Evolutionary conservation across 495 filamentous ascomycete genomes (phyloP).

Genomic region (Neurospora sp.): DNA sequence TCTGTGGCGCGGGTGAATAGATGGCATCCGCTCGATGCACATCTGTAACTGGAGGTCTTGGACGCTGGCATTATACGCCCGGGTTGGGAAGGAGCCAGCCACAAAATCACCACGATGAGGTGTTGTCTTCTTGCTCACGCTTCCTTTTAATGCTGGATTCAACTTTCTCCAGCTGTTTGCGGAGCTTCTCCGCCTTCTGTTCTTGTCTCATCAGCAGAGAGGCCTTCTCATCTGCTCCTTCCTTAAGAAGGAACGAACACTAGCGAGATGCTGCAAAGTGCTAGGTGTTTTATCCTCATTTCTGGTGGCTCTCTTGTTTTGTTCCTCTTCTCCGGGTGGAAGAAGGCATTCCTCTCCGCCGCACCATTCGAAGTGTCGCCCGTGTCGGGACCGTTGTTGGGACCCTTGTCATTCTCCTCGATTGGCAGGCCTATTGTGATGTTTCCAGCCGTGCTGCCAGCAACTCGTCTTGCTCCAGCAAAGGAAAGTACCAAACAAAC

Average conservation of each 20-base stretch:
- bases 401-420: conserved; percentile 96
- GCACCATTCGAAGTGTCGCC: conserved; percentile 96
- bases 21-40: too few species aligned
- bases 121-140: conserved; percentile 38
- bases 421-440: conserved; percentile 84
- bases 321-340: conserved; percentile 6
- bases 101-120: too few species aligned
- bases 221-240: neutral
- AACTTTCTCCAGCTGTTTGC: conserved; percentile 39
- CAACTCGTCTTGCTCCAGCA: conserved; percentile 66
- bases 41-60: too few species aligned
- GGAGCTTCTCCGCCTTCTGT: conserved; percentile 38
- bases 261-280: too few species aligned
- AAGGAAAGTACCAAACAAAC: neutral
- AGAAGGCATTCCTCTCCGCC: conserved; percentile 17
- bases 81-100: too few species aligned
- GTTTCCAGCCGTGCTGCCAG: conserved; percentile 54
- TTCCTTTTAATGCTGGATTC: conserved; percentile 48
- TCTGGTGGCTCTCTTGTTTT: too few species aligned
- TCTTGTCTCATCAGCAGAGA: conserved; percentile 30
- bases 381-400: conserved; percentile 55
- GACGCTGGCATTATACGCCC: too few species aligned
- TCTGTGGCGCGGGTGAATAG: too few species aligned
- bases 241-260: too few species aligned
- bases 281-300: too few species aligned